Percentiles rank a stretch among this genome's conserved stretches.
Evolutionary conservation across 1,139 yeast species (phyloP).

Genomic region (Debaryomyces sp.): DNA sequence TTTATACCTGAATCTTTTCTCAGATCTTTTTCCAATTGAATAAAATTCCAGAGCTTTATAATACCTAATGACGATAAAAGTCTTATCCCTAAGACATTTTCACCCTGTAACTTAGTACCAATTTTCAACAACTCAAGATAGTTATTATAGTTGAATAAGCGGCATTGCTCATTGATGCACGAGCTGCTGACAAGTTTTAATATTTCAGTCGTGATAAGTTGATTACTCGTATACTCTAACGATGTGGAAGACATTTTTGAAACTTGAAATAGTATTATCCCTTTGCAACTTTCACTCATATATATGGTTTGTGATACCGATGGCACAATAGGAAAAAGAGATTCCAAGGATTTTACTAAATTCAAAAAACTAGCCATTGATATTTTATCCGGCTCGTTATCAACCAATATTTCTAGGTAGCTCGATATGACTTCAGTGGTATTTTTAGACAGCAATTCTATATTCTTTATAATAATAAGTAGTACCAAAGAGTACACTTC

Average conservation of each 20-base stretch:
- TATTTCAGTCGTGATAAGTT: constrained; percentile 17
- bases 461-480: constrained; percentile 27
- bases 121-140: constrained; percentile 32
- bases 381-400: constrained; percentile 19
- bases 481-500: constrained; percentile 22
- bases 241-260: constrained; percentile 8
- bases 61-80: constrained; percentile 37
- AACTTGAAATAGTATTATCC: constrained; percentile 19
- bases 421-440: constrained; percentile 24
- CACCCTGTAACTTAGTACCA: constrained; percentile 17
- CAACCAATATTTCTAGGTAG: constrained; percentile 27
- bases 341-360: constrained; percentile 22
- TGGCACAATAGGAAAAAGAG: constrained; percentile 31
- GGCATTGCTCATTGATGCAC: constrained; percentile 39
- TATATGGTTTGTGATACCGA: constrained; percentile 24
- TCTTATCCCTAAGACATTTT: constrained; percentile 22
- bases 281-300: constrained; percentile 20
- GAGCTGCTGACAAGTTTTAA: constrained; percentile 35
- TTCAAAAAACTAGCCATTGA: constrained; percentile 22
- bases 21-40: constrained; percentile 29
- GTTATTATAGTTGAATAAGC: constrained; percentile 33
- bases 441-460: constrained; percentile 19
- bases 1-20: constrained; percentile 19
- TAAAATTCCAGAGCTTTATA: constrained; percentile 48
- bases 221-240: constrained; percentile 14